These are phyloP conservation scores for Fraxinus floribunda DNA, from an alignment of 305 asterid species.

Conservation along the genomic window DNA sequence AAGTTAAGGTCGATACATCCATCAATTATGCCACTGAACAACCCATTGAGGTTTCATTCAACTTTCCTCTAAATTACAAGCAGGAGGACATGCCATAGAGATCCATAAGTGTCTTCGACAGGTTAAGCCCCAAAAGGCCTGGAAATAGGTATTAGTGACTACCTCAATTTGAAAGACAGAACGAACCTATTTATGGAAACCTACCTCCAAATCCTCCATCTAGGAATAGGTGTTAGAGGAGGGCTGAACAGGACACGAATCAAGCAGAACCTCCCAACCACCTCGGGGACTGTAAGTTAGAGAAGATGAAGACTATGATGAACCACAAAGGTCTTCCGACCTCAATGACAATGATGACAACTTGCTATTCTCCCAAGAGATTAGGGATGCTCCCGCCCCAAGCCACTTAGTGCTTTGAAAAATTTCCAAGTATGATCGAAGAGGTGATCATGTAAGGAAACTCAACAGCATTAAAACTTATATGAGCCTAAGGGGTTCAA, in stretches of 20 bases:
- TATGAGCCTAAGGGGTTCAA: too few relatives aligned
- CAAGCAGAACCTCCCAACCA: background rate
- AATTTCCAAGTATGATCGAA: too few relatives aligned
- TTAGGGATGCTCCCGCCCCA: background rate
- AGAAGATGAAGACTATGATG: background rate
- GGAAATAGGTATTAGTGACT: background rate
- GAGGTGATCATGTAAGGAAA: background rate
- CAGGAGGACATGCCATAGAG: too few relatives aligned
- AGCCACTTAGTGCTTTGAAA: background rate
- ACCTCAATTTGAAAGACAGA: background rate
- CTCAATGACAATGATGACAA: background rate
- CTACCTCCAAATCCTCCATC: too few relatives aligned
- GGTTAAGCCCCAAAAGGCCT: background rate
- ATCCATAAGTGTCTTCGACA: too few relatives aligned
- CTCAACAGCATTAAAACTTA: too few relatives aligned
- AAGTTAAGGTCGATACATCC: too few relatives aligned
- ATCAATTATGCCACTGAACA: too few relatives aligned
- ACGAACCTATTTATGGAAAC: background rate
- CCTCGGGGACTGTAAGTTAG: background rate
- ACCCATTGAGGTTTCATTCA: too few relatives aligned
- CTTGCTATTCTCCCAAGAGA: background rate
- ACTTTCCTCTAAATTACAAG: too few relatives aligned
- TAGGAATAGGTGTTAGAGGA: background rate
- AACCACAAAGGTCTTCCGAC: background rate
- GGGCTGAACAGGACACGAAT: background rate